Evolutionary conservation across 768 basidiomycete species (phyloP).

Genomic region (Amyloporia xantha): DNA sequence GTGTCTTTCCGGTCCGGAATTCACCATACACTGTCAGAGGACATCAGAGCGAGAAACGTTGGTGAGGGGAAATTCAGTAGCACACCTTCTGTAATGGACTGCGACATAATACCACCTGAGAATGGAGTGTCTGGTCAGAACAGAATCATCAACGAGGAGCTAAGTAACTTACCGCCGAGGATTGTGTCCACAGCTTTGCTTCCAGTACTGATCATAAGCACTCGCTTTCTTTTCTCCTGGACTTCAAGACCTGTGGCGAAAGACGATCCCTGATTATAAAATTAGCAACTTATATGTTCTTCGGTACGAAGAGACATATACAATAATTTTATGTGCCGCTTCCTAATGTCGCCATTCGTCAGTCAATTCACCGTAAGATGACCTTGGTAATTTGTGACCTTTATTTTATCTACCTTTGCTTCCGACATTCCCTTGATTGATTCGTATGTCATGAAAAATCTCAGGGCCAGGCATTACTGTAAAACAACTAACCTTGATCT

Average conservation of each 20-base stretch:
- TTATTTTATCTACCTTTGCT: conserved; percentile 96
- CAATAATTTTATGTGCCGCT: conserved; percentile 83
- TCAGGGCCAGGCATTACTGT: too few relatives aligned
- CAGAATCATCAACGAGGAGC: too few relatives aligned
- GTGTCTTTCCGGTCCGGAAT: conserved; percentile 94
- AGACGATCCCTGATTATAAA: conserved; percentile 62
- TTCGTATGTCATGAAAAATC: too few relatives aligned
- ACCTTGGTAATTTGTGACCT: conserved; percentile 36
- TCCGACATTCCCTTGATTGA: conserved; percentile 80
- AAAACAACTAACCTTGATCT: conserved; percentile 68
- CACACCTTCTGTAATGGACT: conserved; percentile 87
- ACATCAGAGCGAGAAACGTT: neutral
- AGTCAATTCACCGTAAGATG: conserved; percentile 1
- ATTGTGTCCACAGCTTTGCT: conserved; percentile 88
- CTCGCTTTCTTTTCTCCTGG: conserved; percentile 78
- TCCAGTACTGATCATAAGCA: conserved; percentile 83
- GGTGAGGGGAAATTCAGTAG: neutral
- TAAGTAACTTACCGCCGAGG: conserved; percentile 72
- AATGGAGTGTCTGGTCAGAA: too few relatives aligned
- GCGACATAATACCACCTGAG: conserved; percentile 82
- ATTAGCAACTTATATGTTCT: neutral
- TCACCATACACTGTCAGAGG: conserved; percentile 77
- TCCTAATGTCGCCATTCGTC: conserved; percentile 43
- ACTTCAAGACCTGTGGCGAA: conserved; percentile 90
- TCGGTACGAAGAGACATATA: conserved; percentile 24